Evolutionary conservation across 805 yeast genomes (phyloP).

Genomic region (Zygosaccharomyces bailii): DNA sequence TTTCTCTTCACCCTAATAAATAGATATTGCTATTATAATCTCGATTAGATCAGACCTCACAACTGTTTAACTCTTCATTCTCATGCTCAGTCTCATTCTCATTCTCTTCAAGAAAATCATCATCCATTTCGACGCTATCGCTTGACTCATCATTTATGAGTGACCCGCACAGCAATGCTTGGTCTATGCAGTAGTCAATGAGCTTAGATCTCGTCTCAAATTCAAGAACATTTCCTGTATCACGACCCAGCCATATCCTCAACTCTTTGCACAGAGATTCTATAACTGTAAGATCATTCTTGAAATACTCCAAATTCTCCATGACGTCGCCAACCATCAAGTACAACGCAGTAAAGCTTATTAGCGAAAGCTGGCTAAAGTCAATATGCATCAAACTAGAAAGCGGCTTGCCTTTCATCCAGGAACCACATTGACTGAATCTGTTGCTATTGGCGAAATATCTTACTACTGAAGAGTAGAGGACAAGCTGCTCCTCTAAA

Average conservation of each 20-base stretch:
- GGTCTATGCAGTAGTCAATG: conserved; percentile 30
- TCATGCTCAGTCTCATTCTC: conserved; percentile 17
- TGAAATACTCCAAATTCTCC: conserved; percentile 17
- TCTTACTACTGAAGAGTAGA: conserved; percentile 27
- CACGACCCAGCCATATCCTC: conserved; percentile 38
- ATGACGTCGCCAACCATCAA: conserved; percentile 22
- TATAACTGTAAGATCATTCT: conserved; percentile 6
- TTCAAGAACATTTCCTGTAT: conserved; percentile 28
- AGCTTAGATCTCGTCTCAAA: conserved; percentile 33
- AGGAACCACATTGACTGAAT: conserved; percentile 21
- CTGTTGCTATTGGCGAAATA: conserved; percentile 27
- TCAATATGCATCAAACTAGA: conserved; percentile 2
- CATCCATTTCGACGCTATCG: conserved; percentile 16
- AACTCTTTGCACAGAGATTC: conserved; percentile 34
- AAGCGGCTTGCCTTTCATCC: conserved; percentile 26
- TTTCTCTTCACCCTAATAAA: not conserved
- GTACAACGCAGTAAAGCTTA: conserved; percentile 35
- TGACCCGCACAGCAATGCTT: conserved; percentile 18
- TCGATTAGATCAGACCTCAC: no score
- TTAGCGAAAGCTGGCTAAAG: conserved; percentile 18
- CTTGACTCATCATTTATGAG: conserved; percentile 10
- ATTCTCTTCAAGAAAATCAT: conserved; percentile 6
- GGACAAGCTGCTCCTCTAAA: conserved; percentile 14
- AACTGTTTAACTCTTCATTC: no score
- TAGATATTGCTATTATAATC: no score